phyloP scores from a whole-genome alignment of 768 basidiomycete species.

The Chalciporus pseudorubinellus region DNA sequence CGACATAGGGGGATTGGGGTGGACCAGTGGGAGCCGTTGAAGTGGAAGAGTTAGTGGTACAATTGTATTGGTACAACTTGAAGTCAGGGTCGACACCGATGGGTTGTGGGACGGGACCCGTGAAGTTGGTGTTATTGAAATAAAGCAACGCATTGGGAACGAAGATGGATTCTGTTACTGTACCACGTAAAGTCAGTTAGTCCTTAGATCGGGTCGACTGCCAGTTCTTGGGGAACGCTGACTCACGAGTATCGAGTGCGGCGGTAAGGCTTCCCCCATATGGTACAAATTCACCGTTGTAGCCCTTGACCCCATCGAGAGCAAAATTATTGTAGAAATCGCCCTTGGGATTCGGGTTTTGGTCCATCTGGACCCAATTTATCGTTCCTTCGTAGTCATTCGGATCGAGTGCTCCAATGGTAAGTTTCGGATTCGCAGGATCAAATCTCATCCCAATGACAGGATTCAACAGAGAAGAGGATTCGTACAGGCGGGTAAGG shows the following conservation, averaged over 20 bases:
- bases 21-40: not conserved
- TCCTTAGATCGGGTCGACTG: not conserved
- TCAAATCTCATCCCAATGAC: constrained; percentile 31
- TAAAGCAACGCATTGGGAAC: constrained; percentile 21
- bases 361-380: constrained; percentile 27
- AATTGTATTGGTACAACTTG: constrained; percentile 15
- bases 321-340: constrained; percentile 21
- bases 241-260: constrained; percentile 27
- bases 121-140: constrained; percentile 14
- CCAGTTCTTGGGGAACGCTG: not conserved
- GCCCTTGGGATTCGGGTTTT: constrained; percentile 14
- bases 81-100: not conserved
- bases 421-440: constrained; percentile 27
- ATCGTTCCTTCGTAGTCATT: constrained; percentile 31
- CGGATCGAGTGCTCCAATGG: constrained; percentile 32
- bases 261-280: constrained; percentile 12
- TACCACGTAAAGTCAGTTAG: not conserved
- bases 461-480: constrained; percentile 28
- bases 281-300: constrained; percentile 27
- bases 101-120: constrained; percentile 22
- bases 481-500: constrained; percentile 19
- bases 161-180: constrained; percentile 16
- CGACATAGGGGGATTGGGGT: constrained; percentile 19
- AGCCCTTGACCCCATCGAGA: constrained; percentile 31
- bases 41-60: constrained; percentile 1